Conservation (phyloP, 1,284 basidiomycete species). For the Xanthoconium separans region DNA sequence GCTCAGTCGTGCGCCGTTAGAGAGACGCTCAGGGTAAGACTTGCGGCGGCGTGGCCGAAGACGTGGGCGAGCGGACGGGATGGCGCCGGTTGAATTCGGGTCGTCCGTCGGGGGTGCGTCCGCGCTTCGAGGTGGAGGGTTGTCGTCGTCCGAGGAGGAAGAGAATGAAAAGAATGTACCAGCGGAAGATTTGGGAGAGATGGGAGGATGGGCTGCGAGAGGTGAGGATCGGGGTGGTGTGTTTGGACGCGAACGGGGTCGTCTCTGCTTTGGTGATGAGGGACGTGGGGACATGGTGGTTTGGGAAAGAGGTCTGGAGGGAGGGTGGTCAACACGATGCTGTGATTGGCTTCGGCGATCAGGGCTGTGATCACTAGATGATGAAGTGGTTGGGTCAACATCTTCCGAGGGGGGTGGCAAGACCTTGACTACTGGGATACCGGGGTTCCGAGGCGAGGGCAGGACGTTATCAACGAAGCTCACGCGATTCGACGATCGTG, state of each 20-base stretch:
- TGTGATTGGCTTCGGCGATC: conserved; percentile 8
- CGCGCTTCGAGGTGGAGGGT: neutral
- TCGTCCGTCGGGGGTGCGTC: neutral
- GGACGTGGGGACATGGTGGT: conserved; percentile 4
- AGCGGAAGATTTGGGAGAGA: conserved; percentile 31
- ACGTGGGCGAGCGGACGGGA: conserved; percentile 21
- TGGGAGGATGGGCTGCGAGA: conserved; percentile 10
- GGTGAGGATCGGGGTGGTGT: conserved; percentile 19
- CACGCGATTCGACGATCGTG: conserved; percentile 3
- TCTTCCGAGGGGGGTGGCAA: conserved; percentile 11
- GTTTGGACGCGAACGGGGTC: conserved; percentile 18
- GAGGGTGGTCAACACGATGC: conserved; percentile 2
- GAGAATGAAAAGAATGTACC: conserved; percentile 28
- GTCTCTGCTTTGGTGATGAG: conserved; percentile 6
- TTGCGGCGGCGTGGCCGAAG: conserved; percentile 18
- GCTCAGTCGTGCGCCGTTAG: conserved; percentile 23
- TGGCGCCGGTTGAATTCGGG: neutral
- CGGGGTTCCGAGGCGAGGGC: neutral
- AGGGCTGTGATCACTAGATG: neutral
- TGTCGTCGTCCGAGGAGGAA: conserved; percentile 16
- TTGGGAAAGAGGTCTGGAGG: conserved; percentile 2
- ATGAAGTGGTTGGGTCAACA: neutral
- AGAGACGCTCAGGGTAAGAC: conserved; percentile 30
- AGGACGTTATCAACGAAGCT: conserved; percentile 12
- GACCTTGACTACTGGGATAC: conserved; percentile 13